Evolutionary conservation across 495 filamentous ascomycete species (phyloP), one percentile per base, ranked within the genome.

Genomic region (Trichoderma reesei): DNA sequence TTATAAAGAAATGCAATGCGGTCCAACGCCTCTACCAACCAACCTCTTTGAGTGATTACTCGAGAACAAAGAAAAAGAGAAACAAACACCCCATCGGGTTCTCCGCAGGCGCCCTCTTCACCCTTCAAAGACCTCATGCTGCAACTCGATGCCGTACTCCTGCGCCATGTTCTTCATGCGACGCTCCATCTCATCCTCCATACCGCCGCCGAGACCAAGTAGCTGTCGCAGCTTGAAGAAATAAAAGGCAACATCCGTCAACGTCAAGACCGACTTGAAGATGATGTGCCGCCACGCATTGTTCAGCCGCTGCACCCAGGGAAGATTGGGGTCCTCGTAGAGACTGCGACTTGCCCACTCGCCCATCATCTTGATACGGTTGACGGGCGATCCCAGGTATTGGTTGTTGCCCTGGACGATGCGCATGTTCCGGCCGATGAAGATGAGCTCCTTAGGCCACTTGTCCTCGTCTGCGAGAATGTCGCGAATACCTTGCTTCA

Each of bases 171-270:
- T 79, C 74, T 81, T 86, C 90, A 98, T 91, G 69, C 88, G 81
- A 66, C 80, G 82, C 78, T 98, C 94, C 37, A 98, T 83, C 62
- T 92, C 90, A 71, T 97, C 93, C 70, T 98, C 94, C 90, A 97
- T 95, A 0, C 93, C 93, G 16, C 83, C 80, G 2, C 92, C 91
- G 2, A 84, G 74, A 2, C 86, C 86, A 39, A 97, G 71, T 67
- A 82, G 81, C 74, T 96, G 92, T 64, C 82, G 80, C 18, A 94
- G 61, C 76, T 87, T 88, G 61, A 85, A 86, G 65, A 88, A 90
- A 67, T 85, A 95, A 71, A 96, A 98, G 33, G 86, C 86, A 0
- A 96, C 61, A 74, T 98, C 94, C 42, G 85, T 91, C 14, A 84
- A 76, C 39, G 93, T 79, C 66, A 98, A 66, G 48, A 96, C 91